phyloP scores from a whole-genome alignment of 345 rosid genomes.

The Murraya paniculata region DNA sequence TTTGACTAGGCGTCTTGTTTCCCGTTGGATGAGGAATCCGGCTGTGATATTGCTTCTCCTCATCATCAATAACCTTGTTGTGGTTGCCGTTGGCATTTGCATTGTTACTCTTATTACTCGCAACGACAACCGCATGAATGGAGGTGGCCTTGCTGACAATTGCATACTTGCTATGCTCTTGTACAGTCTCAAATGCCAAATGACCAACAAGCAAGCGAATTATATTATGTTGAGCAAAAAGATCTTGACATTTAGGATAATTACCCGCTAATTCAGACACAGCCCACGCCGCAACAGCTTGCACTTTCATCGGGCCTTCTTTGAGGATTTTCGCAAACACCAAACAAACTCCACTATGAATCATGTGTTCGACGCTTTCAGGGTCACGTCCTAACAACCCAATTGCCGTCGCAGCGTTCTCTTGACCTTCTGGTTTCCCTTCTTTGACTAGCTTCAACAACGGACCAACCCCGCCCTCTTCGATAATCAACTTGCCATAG shows the following conservation, averaged over 20 bases:
- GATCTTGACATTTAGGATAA: constrained; percentile 75
- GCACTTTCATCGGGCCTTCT: constrained; percentile 94
- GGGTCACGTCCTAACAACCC: constrained; percentile 78
- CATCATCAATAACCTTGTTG: constrained; percentile 33
- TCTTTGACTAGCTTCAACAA: constrained; percentile 76
- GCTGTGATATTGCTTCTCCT: constrained; percentile 10
- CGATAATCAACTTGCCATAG: constrained; percentile 77
- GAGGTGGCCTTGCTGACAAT: constrained; percentile 64
- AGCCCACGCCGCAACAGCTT: constrained; percentile 88
- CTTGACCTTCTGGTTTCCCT: constrained; percentile 77
- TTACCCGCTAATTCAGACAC: constrained; percentile 67
- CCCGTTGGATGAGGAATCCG: constrained; percentile 47
- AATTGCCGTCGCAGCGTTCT: constrained; percentile 76
- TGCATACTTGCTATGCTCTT: constrained; percentile 88
- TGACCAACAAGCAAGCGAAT: constrained; percentile 78
- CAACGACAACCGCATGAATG: constrained; percentile 77
- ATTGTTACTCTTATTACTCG: constrained; percentile 35
- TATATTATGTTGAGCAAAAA: constrained; percentile 72
- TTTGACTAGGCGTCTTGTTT: constrained; percentile 41
- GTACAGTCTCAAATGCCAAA: constrained; percentile 90
- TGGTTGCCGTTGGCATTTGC: constrained; percentile 11
- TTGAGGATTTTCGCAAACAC: constrained; percentile 78
- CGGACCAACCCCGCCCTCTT: constrained; percentile 87
- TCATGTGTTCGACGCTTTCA: constrained; percentile 75
- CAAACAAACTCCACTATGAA: constrained; percentile 57